These are phyloP conservation scores for Pistacia integerrima DNA, from an alignment of 345 rosid species.

Conservation along the genomic window DNA sequence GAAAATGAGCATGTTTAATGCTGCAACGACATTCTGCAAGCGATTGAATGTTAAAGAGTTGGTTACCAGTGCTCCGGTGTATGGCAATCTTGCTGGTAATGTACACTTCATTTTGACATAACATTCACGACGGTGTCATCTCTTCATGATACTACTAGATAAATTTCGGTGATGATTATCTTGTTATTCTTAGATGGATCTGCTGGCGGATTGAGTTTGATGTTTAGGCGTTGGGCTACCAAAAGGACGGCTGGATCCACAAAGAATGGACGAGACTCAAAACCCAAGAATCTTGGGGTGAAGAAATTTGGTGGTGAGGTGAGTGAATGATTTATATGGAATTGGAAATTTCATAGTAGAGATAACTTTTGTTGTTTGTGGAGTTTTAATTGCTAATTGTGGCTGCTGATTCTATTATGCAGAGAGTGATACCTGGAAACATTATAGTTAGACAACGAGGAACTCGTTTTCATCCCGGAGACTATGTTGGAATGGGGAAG, in stretches of 20 bases:
- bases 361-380: neutral
- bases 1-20: conserved; percentile 26
- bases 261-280: conserved; percentile 83
- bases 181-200: conserved; percentile 44
- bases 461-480: conserved; percentile 83
- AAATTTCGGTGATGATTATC: neutral
- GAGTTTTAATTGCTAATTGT: conserved; percentile 2
- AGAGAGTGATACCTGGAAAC: conserved; percentile 89
- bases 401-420: conserved; percentile 23
- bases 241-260: conserved; percentile 86
- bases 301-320: conserved; percentile 97
- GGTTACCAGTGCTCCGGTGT: conserved; percentile 45
- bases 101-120: neutral
- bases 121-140: neutral
- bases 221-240: conserved; percentile 84
- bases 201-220: conserved; percentile 63
- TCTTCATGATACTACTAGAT: neutral
- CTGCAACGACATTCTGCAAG: conserved; percentile 40
- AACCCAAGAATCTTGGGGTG: conserved; percentile 89
- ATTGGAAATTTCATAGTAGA: neutral
- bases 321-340: conserved; percentile 3
- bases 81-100: conserved; percentile 43
- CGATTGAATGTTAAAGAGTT: conserved; percentile 48
- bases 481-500: conserved; percentile 79
- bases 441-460: conserved; percentile 81